phyloP scores from a whole-genome alignment of 2,329 filamentous ascomycete species.

The Aspergillus transmontanensis region DNA sequence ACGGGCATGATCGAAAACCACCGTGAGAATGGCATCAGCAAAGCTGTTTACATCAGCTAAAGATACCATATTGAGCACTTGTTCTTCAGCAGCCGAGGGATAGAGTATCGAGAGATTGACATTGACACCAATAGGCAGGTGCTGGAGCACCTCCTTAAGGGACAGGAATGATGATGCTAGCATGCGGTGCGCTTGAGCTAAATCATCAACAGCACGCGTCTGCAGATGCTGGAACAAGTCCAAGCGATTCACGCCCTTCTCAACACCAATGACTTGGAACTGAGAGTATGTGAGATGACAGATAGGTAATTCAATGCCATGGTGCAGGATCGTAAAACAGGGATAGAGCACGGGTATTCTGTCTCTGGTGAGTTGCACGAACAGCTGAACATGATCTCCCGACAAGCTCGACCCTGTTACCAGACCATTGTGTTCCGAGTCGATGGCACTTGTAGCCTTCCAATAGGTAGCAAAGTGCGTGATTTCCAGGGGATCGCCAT shows the following conservation, averaged over 20 bases:
- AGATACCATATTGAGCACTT: constrained; percentile 68
- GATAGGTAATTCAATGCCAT: constrained; percentile 78
- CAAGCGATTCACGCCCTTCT: constrained; percentile 36
- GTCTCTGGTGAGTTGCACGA: constrained; percentile 89
- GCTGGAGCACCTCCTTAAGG: constrained; percentile 72
- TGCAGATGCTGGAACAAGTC: constrained; percentile 35
- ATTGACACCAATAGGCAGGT: constrained; percentile 78
- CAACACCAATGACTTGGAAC: constrained; percentile 47
- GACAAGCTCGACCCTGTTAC: constrained; percentile 94
- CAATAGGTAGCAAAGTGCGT: constrained; percentile 99
- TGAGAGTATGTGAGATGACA: constrained; percentile 72
- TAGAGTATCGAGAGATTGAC: constrained; percentile 92
- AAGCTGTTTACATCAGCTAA: constrained; percentile 82
- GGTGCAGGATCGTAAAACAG: constrained; percentile 75
- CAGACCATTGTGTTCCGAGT: constrained; percentile 80
- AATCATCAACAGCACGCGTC: constrained; percentile 38
- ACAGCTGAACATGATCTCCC: constrained; percentile 90
- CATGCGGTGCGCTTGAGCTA: constrained; percentile 70
- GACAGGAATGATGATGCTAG: constrained; percentile 78
- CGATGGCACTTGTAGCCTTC: constrained; percentile 94
- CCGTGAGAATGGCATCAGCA: constrained; percentile 77
- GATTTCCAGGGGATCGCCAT: constrained; percentile 88
- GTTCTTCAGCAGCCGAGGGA: constrained; percentile 74
- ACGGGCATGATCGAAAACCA: constrained; percentile 90
- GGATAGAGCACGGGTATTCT: constrained; percentile 86